Conservation (phyloP, 441 rosid genomes). For the Cnidoscolus chayamansa region DNA sequence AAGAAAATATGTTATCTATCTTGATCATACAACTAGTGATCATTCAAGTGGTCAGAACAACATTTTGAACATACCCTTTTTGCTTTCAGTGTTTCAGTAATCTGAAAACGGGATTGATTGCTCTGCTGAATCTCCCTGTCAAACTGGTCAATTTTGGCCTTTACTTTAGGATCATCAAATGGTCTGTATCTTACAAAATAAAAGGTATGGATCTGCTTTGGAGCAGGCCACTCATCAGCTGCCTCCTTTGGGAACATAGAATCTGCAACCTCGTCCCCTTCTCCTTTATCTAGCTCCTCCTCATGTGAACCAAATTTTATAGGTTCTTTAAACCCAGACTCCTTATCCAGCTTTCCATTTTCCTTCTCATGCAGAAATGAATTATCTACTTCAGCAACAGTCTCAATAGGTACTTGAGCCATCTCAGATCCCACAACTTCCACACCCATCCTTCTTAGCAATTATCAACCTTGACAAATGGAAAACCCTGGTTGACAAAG, state of each 20-base stretch:
- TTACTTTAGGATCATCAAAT: conserved; percentile 69
- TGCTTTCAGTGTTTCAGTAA: conserved; percentile 43
- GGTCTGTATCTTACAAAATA: conserved; percentile 52
- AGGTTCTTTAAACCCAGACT: conserved; percentile 25
- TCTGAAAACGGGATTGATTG: conserved; percentile 43
- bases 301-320: conserved; percentile 47
- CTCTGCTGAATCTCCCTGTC: conserved; percentile 58
- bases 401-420: conserved; percentile 41
- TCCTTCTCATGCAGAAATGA: conserved; percentile 35
- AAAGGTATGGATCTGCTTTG: conserved; percentile 46
- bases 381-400: conserved; percentile 36
- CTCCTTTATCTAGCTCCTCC: conserved; percentile 38
- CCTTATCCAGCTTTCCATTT: conserved; percentile 40
- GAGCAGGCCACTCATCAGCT: conserved; percentile 63
- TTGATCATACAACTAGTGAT: background rate
- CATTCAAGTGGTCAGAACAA: background rate
- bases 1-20: background rate
- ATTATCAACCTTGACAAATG: conserved; percentile 14
- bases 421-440: conserved; percentile 55
- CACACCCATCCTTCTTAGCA: conserved; percentile 48
- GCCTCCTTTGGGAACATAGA: conserved; percentile 48
- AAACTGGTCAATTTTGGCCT: conserved; percentile 56
- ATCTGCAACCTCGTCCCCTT: conserved; percentile 33
- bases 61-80: conserved; percentile 53
- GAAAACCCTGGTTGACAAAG: conserved; percentile 9